Evolutionary conservation across 148 eudicot species (phyloP).

Genomic region (Dysphania ambrosioides): DNA sequence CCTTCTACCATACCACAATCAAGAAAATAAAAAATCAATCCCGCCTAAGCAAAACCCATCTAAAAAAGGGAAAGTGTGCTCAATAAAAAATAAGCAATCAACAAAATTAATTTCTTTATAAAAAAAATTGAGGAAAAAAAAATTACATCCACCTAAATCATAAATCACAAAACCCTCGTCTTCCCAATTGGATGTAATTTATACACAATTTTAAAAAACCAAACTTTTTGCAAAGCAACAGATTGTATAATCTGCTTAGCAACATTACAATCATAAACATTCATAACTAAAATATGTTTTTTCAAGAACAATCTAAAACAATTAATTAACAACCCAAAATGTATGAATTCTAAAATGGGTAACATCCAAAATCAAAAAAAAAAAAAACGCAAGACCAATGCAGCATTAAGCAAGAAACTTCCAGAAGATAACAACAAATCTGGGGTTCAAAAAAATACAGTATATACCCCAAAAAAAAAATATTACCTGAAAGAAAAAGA

Average conservation of each 20-base stretch:
- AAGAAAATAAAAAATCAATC: not conserved
- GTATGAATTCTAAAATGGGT: conserved; percentile 16
- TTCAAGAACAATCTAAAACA: not conserved
- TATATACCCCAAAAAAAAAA: not conserved
- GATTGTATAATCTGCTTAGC: not conserved
- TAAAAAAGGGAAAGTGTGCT: not conserved
- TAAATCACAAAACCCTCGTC: not conserved
- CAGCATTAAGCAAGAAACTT: not conserved
- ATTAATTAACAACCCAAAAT: not conserved
- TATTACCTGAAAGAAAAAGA: conserved; percentile 13
- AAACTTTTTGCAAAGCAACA: conserved; percentile 3
- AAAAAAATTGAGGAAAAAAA: too few species aligned
- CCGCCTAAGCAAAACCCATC: not conserved
- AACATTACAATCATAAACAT: not conserved
- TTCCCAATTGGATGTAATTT: not conserved
- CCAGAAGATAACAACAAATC: not conserved
- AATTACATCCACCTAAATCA: too few species aligned
- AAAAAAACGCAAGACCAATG: not conserved
- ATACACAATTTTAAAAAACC: not conserved
- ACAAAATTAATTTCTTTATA: too few species aligned
- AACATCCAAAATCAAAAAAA: not conserved
- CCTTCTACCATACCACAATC: not conserved
- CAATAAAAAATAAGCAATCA: too few species aligned
- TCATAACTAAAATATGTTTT: not conserved
- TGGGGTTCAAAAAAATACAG: not conserved